phyloP scores from a whole-genome alignment of 345 rosid species.

The Hibiscus trionum region DNA sequence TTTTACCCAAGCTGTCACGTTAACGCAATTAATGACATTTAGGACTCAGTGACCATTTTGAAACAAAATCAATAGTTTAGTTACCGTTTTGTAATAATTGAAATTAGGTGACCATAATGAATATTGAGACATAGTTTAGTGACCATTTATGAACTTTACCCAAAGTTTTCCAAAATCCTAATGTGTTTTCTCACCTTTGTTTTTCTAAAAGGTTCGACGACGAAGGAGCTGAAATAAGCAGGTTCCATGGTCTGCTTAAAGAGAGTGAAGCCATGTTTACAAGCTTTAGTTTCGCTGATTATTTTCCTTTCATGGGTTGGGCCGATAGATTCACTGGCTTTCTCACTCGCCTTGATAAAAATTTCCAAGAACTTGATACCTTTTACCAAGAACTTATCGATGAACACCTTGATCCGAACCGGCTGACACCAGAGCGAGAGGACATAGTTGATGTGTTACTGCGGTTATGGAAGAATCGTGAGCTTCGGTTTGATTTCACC shows the following conservation, averaged over 20 bases:
- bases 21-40: no score
- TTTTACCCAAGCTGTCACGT: no score
- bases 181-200: not conserved
- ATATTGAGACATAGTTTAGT: no score
- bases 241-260: not conserved
- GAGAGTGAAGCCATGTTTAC: not conserved
- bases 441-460: not conserved
- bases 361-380: not conserved
- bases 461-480: not conserved
- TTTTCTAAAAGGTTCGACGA: not conserved
- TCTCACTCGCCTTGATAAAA: not conserved
- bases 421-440: not conserved
- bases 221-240: not conserved
- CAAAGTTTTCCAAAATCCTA: no score
- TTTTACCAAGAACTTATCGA: not conserved
- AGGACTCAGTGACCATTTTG: no score
- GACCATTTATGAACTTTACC: no score
- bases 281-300: not conserved
- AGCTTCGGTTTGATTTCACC: not conserved
- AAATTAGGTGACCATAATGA: no score
- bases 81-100: no score
- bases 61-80: no score
- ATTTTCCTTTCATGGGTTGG: not conserved
- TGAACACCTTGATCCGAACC: not conserved
- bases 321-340: not conserved